Base-by-base conservation (phyloP, 73 alveolate species). In the Paramecium tetraurelia region DNA sequence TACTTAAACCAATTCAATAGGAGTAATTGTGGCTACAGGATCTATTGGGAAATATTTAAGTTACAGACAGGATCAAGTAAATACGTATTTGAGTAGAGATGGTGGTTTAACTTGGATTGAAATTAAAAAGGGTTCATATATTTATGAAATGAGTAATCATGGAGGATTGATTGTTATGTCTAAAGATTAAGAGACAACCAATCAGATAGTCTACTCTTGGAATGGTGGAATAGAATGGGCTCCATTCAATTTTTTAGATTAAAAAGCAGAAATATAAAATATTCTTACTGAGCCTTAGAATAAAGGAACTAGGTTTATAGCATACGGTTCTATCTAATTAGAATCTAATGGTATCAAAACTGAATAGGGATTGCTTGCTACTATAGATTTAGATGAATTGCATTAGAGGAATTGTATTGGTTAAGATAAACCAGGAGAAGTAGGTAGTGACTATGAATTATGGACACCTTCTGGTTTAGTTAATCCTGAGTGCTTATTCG, bases 101-200 rank as follows among this genome's bases (percentile, higher is more conserved):
- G 99, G 99, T 3, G 99, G 99, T 5, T 95, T 96, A 38, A 94
- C 97, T 20, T 98, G 99, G 99, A 58, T 53, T 11, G 98, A 97
- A 86, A 92, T 96, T 0, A 92, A 27, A 76, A 96, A 97, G 77
- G 99, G 99, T 18, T 92, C 98, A 7, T 94, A 92, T 84, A 96
- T 97, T 58, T 96, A 96, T 69, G 99, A 98, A 85, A 92, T 96
- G 21, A 99, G 99, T 16, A 99, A 98, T 93, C 99, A 98, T 92
- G 99, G 99, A 12, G 99, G 99, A 18, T 92, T 98, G 63, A 93
- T 98, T 5, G 99, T 97, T 58, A 96, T 97, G 98, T 98, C 99
- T 1, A 93, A 94, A 41, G 95, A 95, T 87, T 85, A 86, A 50
- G 93, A 93, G 63, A 88, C 97, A 36, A 96, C 99, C 0, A 96